Conservation (phyloP, 164 flowering plant genomes). For the Brasenia schreberi region DNA sequence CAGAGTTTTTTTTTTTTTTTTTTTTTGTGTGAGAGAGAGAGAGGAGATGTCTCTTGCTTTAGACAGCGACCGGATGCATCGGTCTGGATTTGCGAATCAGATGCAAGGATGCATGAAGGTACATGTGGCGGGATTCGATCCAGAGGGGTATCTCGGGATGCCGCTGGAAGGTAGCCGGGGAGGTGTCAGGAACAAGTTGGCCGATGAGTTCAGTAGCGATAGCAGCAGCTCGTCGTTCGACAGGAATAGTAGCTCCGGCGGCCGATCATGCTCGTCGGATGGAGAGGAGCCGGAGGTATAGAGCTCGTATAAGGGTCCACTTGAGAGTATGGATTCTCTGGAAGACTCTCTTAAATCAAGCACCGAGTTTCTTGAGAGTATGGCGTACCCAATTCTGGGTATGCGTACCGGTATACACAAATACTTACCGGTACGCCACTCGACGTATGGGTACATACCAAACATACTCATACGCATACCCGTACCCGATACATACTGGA, state of each 20-base stretch:
- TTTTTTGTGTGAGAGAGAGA: no score
- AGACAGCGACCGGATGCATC: constrained; percentile 11
- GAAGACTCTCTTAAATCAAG: constrained; percentile 55
- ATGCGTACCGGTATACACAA: no score
- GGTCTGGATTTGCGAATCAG: constrained; percentile 16
- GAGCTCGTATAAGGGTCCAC: constrained; percentile 50
- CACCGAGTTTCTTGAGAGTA: no score
- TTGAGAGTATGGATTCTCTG: constrained; percentile 50
- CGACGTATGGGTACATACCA: no score
- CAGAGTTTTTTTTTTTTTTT: no score
- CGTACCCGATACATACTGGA: no score
- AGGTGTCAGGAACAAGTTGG: not conserved
- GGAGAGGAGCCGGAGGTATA: constrained; percentile 38
- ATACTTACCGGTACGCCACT: no score
- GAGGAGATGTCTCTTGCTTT: no score
- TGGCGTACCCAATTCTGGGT: no score
- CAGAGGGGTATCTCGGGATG: not conserved
- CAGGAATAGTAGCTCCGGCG: constrained; percentile 31
- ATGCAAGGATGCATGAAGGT: constrained; percentile 10
- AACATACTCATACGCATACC: no score
- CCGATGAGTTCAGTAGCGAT: constrained; percentile 4
- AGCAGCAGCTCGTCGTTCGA: constrained; percentile 46
- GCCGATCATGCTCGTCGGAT: constrained; percentile 12
- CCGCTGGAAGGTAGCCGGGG: constrained; percentile 1
- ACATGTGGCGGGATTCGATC: constrained; percentile 13